These are phyloP conservation scores for Inosperma sp. DNA, from an alignment of 768 basidiomycete species.

Conservation along the genomic window DNA sequence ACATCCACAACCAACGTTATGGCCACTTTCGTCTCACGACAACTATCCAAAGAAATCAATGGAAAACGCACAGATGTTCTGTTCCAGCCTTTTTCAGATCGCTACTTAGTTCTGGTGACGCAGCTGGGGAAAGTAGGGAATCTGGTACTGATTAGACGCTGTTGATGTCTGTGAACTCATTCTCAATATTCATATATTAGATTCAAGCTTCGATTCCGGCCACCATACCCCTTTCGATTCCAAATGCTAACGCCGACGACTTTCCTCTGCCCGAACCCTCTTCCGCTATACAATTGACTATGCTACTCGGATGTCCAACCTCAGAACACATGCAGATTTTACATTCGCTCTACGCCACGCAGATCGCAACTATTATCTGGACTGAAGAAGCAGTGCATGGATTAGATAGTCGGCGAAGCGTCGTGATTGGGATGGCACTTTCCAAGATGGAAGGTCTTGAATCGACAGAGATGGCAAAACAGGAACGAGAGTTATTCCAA, in stretches of 20 bases:
- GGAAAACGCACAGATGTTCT: slow-evolving; percentile 68
- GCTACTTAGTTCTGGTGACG: slow-evolving; percentile 80
- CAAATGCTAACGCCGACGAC: slow-evolving; percentile 33
- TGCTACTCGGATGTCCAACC: slow-evolving; percentile 71
- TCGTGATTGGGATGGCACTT: slow-evolving; percentile 76
- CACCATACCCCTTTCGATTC: slow-evolving; percentile 48
- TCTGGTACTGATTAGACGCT: slow-evolving; percentile 47
- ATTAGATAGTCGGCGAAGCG: slow-evolving; percentile 47
- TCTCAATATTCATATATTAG: slow-evolving; percentile 36
- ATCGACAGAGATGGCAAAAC: slow-evolving; percentile 21
- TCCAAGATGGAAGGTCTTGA: slow-evolving; percentile 31
- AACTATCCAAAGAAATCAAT: slow-evolving; percentile 47
- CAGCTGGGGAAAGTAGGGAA: slow-evolving; percentile 89
- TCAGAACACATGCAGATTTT: slow-evolving; percentile 66
- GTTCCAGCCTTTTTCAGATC: slow-evolving; percentile 75
- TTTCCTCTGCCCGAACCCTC: slow-evolving; percentile 53
- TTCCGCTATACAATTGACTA: slow-evolving; percentile 68
- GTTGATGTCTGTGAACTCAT: not conserved
- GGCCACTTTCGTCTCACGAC: slow-evolving; percentile 42
- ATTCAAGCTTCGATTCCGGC: slow-evolving; percentile 77
- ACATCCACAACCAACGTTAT: slow-evolving; percentile 7
- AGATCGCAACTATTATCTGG: slow-evolving; percentile 86
- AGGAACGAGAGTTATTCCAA: slow-evolving; percentile 43
- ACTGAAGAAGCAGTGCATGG: slow-evolving; percentile 39
- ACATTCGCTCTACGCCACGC: slow-evolving; percentile 78